These are phyloP conservation scores for Aspergillus saccharolyticus DNA, from an alignment of 495 filamentous ascomycete species.

Conservation along the genomic window DNA sequence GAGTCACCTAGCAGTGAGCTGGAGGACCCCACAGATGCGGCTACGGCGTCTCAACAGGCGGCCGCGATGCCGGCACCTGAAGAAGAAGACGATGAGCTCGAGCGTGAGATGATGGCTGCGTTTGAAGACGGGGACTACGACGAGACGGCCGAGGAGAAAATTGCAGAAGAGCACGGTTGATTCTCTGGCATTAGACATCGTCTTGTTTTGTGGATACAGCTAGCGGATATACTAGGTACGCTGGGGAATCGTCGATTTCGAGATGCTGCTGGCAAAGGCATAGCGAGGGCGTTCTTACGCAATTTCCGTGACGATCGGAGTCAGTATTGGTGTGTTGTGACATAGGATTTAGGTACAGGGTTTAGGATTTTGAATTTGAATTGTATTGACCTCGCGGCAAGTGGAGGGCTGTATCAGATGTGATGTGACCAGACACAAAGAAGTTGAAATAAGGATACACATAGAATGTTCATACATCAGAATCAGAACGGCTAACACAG, in stretches of 20 bases:
- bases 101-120: slow-evolving; percentile 63
- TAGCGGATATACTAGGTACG: neutral
- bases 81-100: slow-evolving; percentile 58
- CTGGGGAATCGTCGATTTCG: slow-evolving; percentile 6
- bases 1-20: slow-evolving; percentile 31
- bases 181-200: neutral
- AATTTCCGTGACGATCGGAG: neutral
- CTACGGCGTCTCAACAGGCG: slow-evolving; percentile 8
- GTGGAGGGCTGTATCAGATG: too few relatives aligned
- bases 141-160: slow-evolving; percentile 26
- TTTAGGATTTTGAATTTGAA: neutral
- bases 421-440: neutral
- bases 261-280: slow-evolving; percentile 31
- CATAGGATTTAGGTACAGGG: neutral
- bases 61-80: slow-evolving; percentile 24
- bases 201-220: neutral
- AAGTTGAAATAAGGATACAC: neutral
- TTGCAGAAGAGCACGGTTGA: slow-evolving; percentile 28
- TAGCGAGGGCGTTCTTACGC: slow-evolving; percentile 38
- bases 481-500: neutral
- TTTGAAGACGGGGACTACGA: slow-evolving; percentile 50
- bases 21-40: slow-evolving; percentile 30
- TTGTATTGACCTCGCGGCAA: too few relatives aligned
- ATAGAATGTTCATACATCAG: neutral
- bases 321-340: neutral